phyloP scores from a whole-genome alignment of 2,329 filamentous ascomycete species.

The Diplocarpon mali region DNA sequence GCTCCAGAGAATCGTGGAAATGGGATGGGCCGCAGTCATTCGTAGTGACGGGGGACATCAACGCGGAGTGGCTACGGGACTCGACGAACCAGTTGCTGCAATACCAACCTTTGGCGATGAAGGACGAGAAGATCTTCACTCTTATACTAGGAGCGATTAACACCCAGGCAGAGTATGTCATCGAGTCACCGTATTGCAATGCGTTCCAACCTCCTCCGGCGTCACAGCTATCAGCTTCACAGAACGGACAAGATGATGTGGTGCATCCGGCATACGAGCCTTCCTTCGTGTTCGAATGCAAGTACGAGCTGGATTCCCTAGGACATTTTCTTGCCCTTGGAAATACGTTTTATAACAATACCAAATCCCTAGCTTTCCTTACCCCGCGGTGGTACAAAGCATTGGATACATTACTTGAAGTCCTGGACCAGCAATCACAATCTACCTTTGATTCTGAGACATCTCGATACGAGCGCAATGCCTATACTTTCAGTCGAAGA shows the following conservation, averaged over 20 bases:
- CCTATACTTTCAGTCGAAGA: slow-evolving; percentile 76
- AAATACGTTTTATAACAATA: slow-evolving; percentile 79
- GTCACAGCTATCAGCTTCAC: slow-evolving; percentile 57
- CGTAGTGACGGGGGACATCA: slow-evolving; percentile 86
- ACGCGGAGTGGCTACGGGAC: slow-evolving; percentile 85
- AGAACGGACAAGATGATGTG: slow-evolving; percentile 70
- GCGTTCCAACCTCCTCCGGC: slow-evolving; percentile 92
- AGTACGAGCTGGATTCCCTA: slow-evolving; percentile 94
- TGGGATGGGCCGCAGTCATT: slow-evolving; percentile 88
- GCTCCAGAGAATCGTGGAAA: slow-evolving; percentile 40
- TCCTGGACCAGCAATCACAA: slow-evolving; percentile 67
- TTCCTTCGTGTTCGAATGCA: slow-evolving; percentile 87
- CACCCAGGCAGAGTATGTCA: slow-evolving; percentile 90
- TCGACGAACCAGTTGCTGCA: slow-evolving; percentile 88
- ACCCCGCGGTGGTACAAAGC: slow-evolving; percentile 70
- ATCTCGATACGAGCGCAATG: slow-evolving; percentile 54
- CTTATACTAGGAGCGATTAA: slow-evolving; percentile 90
- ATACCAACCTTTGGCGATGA: slow-evolving; percentile 75
- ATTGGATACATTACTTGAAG: slow-evolving; percentile 59
- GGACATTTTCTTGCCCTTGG: slow-evolving; percentile 79
- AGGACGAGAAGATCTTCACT: slow-evolving; percentile 65
- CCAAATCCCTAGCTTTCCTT: slow-evolving; percentile 66
- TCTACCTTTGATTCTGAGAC: slow-evolving; percentile 67
- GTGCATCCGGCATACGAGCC: slow-evolving; percentile 86
- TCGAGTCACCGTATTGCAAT: slow-evolving; percentile 93